Evolutionary conservation across 805 yeast species (phyloP).

Genomic region (Torulaspora quercuum): DNA sequence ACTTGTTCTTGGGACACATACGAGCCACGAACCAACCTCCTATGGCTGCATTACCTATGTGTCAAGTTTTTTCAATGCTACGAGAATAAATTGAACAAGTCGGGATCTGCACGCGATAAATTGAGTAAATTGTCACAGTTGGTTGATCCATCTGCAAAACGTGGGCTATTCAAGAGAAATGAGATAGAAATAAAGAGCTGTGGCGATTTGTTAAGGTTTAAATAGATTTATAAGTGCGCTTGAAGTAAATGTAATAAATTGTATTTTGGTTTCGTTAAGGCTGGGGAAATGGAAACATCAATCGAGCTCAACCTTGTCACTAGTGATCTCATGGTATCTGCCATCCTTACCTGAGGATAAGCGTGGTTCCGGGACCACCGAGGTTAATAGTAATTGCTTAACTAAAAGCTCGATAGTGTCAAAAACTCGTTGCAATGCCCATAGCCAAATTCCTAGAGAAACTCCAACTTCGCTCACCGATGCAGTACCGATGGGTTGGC

Average conservation of each 20-base stretch:
- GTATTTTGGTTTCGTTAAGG: too few species aligned
- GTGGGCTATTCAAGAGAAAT: slow-evolving; percentile 19
- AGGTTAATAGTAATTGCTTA: slow-evolving; percentile 20
- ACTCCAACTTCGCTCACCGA: slow-evolving; percentile 25
- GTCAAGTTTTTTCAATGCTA: slow-evolving; percentile 44
- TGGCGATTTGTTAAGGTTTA: slow-evolving; percentile 26
- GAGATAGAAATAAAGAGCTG: slow-evolving; percentile 21
- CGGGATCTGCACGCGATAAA: slow-evolving; percentile 23
- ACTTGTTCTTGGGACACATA: slow-evolving; percentile 28
- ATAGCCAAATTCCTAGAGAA: slow-evolving; percentile 37
- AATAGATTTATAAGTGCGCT: slow-evolving; percentile 10
- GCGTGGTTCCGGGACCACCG: slow-evolving; percentile 16
- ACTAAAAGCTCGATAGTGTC: slow-evolving; percentile 30
- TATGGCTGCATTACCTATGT: slow-evolving; percentile 64
- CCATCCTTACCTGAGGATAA: not conserved
- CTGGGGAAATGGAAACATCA: too few species aligned
- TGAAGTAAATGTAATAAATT: slow-evolving; percentile 6
- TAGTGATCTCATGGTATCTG: slow-evolving; percentile 12
- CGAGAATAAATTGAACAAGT: slow-evolving; percentile 11
- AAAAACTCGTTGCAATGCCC: slow-evolving; percentile 34
- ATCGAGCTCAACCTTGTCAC: slow-evolving; percentile 16
- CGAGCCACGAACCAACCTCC: slow-evolving; percentile 48
- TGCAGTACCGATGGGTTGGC: slow-evolving; percentile 8
- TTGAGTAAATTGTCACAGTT: slow-evolving; percentile 19
- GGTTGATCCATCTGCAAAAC: slow-evolving; percentile 17